Evolutionary conservation across 2,329 filamentous ascomycete species (phyloP), one percentile per base, ranked within the genome.

Genomic region (Fusarium sp.): DNA sequence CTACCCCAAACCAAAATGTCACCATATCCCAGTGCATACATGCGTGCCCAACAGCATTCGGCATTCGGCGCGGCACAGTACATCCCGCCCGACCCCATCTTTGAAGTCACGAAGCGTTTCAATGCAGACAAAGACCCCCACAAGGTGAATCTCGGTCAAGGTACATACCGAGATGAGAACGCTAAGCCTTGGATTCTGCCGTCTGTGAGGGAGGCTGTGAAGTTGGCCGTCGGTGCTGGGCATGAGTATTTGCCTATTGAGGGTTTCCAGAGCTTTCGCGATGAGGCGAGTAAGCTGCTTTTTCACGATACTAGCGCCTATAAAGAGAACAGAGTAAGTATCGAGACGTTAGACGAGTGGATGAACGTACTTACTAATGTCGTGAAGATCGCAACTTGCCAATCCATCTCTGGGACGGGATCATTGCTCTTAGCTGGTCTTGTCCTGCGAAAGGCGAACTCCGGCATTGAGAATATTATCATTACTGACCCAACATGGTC

Each of bases 401-500:
- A 83, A 30, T 76, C 80, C 0, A 66, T 83, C 9, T 82, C 81
- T 0, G 81, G 82, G 3, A 83, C 82, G 2, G 82, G 82, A 14
- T 79, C 81, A 7, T 74, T 81, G 7, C 71, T 79, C 2, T 72
- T 83, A 2, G 79, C 77, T 0, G 81, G 77, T 1, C 71, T 79
- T 13, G 69, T 77, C 5, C 66, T 83, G 6, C 71, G 65, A 18
- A 74, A 77, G 44, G 74, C 73, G 18, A 68, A 67, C 12, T 61
- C 73, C 0, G 69, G 68, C 4, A 73, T 75, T 1, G 73, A 72
- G 25, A 77, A 72, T 5, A 70, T 83, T 16, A 80, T 77, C 55
- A 79, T 83, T 27, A 79, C 81, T 1, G 76, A 80, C 2, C 81
- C 82, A 1, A 82, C 82, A 0, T 83, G 81, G 81, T 77, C 77